Percentiles rank a stretch among this genome's conserved stretches.
Evolutionary conservation across 768 basidiomycete species (phyloP).

Genomic region (Leccinum obscurum): DNA sequence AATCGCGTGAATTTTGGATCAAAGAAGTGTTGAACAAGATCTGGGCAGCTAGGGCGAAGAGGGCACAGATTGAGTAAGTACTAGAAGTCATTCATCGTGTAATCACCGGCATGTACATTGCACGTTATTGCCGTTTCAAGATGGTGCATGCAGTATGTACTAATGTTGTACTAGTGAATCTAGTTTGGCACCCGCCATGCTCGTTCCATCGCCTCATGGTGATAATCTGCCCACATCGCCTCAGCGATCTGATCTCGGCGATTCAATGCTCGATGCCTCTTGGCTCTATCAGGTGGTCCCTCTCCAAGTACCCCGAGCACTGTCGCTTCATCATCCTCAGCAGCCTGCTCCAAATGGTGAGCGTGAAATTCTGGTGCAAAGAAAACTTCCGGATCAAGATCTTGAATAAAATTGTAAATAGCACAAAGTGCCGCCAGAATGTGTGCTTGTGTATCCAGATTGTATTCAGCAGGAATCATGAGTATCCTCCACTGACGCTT

Average conservation of each 20-base stretch:
- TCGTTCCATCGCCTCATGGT: background rate
- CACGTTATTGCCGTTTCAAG: too few relatives aligned
- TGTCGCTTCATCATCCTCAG: background rate
- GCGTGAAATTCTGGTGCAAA: too few relatives aligned
- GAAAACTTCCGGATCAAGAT: too few relatives aligned
- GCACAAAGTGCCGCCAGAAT: too few relatives aligned
- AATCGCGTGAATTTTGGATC: background rate
- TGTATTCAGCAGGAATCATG: too few relatives aligned
- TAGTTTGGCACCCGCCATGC: background rate
- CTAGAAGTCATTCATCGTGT: background rate
- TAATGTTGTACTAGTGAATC: too few relatives aligned
- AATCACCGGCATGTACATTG: too few relatives aligned
- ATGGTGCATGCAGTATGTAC: too few relatives aligned
- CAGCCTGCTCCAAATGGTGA: background rate
- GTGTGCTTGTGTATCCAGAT: too few relatives aligned
- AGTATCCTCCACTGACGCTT: too few relatives aligned
- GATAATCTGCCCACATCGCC: background rate
- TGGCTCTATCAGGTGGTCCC: background rate
- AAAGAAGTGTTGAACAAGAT: background rate
- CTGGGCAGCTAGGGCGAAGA: background rate
- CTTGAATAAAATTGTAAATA: too few relatives aligned
- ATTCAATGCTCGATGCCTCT: background rate
- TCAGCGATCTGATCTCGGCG: background rate
- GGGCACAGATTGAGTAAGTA: background rate
- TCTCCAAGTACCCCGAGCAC: background rate